Conservation (phyloP, 2,329 filamentous ascomycete genomes). For the Aureobasidium sp. region DNA sequence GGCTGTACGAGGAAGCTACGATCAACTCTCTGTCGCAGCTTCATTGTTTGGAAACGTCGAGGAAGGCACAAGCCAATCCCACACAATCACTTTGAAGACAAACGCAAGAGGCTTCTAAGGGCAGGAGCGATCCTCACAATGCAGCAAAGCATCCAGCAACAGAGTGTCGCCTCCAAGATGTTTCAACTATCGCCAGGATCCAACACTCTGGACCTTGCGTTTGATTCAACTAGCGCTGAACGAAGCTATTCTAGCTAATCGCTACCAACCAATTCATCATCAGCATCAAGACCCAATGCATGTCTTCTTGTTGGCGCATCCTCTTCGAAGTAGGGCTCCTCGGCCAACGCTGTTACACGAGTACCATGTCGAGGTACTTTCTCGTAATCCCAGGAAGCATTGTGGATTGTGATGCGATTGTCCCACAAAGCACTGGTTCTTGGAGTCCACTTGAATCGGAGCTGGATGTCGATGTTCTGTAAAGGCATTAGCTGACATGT, state of each 20-base stretch:
- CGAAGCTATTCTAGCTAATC: neutral
- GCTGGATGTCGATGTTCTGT: conserved; percentile 59
- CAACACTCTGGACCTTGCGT: no score
- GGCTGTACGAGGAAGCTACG: neutral
- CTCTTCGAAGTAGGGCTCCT: conserved; percentile 60
- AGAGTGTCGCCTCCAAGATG: no score
- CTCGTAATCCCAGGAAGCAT: conserved; percentile 68
- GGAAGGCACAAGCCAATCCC: neutral
- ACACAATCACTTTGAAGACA: no score
- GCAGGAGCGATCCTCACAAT: no score
- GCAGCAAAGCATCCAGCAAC: no score
- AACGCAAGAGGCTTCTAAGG: no score
- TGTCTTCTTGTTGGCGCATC: conserved; percentile 58
- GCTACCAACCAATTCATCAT: neutral
- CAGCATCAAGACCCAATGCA: conserved; percentile 50
- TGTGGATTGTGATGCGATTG: conserved; percentile 66
- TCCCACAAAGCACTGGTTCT: conserved; percentile 62
- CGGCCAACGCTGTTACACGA: conserved; percentile 60
- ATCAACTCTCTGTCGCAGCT: neutral
- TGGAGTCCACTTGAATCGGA: conserved; percentile 63
- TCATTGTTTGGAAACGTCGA: no score
- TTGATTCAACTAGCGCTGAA: no score
- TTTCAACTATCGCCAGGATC: no score
- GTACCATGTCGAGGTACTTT: conserved; percentile 63
- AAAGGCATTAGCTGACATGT: neutral